phyloP scores from a whole-genome alignment of 805 yeast genomes.

The Schizosaccharomyces lindneri region DNA sequence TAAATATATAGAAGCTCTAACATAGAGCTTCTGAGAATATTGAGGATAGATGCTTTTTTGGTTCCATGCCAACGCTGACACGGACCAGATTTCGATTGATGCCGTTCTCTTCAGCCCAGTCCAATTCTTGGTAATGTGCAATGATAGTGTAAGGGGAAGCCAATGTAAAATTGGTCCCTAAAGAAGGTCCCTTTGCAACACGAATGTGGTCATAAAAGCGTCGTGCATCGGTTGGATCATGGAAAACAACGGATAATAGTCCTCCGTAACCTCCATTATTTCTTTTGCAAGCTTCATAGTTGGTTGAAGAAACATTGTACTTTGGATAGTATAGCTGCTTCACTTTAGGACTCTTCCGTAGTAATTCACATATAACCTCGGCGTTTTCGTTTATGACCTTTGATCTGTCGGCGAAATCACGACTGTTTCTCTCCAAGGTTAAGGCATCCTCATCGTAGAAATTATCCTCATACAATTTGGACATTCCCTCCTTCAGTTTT shows the following conservation, averaged over 20 bases:
- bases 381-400: slow-evolving; percentile 17
- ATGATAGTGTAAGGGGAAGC: slow-evolving; percentile 69
- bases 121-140: slow-evolving; percentile 57
- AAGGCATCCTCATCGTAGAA: slow-evolving; percentile 91
- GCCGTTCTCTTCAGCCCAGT: slow-evolving; percentile 48
- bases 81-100: slow-evolving; percentile 49
- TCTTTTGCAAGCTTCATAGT: slow-evolving; percentile 46
- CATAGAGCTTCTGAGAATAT: slow-evolving; percentile 24
- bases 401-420: slow-evolving; percentile 56
- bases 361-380: slow-evolving; percentile 16
- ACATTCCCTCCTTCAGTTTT: slow-evolving; percentile 23
- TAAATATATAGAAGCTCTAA: too few species aligned
- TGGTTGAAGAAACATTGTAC: slow-evolving; percentile 23
- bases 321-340: slow-evolving; percentile 51
- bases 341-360: slow-evolving; percentile 15
- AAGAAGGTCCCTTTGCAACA: slow-evolving; percentile 60
- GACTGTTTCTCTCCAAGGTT: slow-evolving; percentile 70
- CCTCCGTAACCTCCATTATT: slow-evolving; percentile 67
- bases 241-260: slow-evolving; percentile 42
- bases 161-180: slow-evolving; percentile 63
- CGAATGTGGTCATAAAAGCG: slow-evolving; percentile 39
- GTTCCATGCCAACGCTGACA: slow-evolving; percentile 62
- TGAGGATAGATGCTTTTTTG: slow-evolving; percentile 25
- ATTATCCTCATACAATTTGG: slow-evolving; percentile 41
- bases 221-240: slow-evolving; percentile 32